These are phyloP conservation scores for Penicillium hordei DNA, from an alignment of 2,329 filamentous ascomycete genomes.

Conservation along the genomic window DNA sequence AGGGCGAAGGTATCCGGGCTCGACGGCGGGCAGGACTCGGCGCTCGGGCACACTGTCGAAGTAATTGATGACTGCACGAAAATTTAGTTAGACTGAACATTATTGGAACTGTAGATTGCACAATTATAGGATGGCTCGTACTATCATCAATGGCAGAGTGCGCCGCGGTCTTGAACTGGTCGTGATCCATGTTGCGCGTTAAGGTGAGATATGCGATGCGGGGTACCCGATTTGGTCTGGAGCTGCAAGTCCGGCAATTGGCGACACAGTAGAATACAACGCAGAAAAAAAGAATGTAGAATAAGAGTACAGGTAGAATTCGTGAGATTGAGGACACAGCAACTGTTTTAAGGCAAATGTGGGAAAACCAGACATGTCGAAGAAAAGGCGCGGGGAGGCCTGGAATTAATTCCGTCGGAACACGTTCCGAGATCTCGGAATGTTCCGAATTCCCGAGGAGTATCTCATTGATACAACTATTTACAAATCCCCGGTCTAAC, in stretches of 20 bases:
- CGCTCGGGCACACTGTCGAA: slow-evolving; percentile 71
- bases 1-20: slow-evolving; percentile 81
- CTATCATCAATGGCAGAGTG: slow-evolving; percentile 80
- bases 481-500: no score
- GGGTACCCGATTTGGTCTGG: neutral
- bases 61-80: slow-evolving; percentile 70
- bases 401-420: slow-evolving; percentile 12
- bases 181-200: slow-evolving; percentile 64
- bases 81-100: neutral
- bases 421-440: neutral
- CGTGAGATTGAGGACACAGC: neutral
- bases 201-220: neutral
- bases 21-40: slow-evolving; percentile 72
- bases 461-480: neutral
- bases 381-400: neutral
- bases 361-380: neutral
- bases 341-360: neutral
- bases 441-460: neutral
- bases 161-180: slow-evolving; percentile 75
- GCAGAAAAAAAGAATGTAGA: neutral
- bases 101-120: neutral
- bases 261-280: neutral
- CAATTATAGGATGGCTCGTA: slow-evolving; percentile 45
- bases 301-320: neutral
- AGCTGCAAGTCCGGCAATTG: neutral